Evolutionary conservation across 2,329 filamentous ascomycete genomes (phyloP).

Genomic region (Apiospora malaysiana): DNA sequence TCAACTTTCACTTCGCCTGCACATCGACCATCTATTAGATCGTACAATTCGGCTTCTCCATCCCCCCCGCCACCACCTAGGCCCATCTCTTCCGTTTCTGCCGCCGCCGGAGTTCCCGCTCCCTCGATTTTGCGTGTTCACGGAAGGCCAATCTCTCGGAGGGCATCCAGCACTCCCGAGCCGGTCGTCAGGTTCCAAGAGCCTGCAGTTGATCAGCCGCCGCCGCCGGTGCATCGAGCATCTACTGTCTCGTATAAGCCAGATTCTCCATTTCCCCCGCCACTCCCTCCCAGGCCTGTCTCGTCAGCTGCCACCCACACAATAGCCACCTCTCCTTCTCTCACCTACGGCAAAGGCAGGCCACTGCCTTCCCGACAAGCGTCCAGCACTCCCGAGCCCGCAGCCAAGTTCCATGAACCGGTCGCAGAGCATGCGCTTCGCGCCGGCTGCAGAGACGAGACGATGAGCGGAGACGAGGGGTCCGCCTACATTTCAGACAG

Average conservation of each 20-base stretch:
- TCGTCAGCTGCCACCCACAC: neutral
- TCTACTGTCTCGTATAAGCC: slow-evolving; percentile 31
- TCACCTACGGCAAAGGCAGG: slow-evolving; percentile 12
- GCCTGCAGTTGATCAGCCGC: slow-evolving; percentile 28
- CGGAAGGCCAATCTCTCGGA: neutral
- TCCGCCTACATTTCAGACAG: slow-evolving; percentile 53
- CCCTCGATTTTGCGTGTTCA: slow-evolving; percentile 14
- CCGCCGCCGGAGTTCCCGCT: neutral
- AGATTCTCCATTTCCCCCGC: slow-evolving; percentile 25
- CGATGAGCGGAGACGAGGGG: slow-evolving; percentile 56
- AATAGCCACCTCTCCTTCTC: neutral
- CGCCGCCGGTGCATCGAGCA: slow-evolving; percentile 32
- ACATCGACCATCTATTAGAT: slow-evolving; percentile 33
- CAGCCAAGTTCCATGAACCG: slow-evolving; percentile 31
- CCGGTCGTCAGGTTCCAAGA: slow-evolving; percentile 32
- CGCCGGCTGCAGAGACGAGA: slow-evolving; percentile 30
- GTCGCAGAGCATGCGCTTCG: slow-evolving; percentile 29
- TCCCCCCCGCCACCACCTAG: slow-evolving; percentile 21
- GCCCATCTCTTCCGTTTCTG: neutral
- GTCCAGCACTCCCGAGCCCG: slow-evolving; percentile 25
- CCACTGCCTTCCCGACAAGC: slow-evolving; percentile 25
- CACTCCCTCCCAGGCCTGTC: slow-evolving; percentile 23
- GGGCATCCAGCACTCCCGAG: slow-evolving; percentile 26
- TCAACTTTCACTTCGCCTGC: slow-evolving; percentile 36
- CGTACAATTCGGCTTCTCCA: slow-evolving; percentile 27